Conservation (phyloP, 768 basidiomycete species). For the Porphyrellus cyaneotinctus region DNA sequence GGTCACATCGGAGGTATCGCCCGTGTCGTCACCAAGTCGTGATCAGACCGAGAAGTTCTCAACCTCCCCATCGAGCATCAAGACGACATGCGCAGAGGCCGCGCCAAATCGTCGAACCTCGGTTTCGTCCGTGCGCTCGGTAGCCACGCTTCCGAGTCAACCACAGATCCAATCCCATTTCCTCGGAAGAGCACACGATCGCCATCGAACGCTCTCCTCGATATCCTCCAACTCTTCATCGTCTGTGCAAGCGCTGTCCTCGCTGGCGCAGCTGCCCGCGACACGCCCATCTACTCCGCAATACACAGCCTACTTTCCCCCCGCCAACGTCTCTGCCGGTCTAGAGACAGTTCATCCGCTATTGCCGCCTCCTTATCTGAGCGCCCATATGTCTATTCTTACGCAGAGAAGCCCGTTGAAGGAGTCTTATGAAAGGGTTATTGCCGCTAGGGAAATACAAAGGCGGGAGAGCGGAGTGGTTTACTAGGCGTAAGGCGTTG, state of each 20-base stretch:
- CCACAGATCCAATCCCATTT: conserved; percentile 33
- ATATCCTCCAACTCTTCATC: conserved; percentile 46
- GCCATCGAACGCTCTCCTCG: conserved; percentile 54
- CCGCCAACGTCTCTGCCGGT: conserved; percentile 48
- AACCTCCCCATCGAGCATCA: conserved; percentile 38
- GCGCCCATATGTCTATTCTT: conserved; percentile 66
- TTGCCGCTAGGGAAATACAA: conserved; percentile 47
- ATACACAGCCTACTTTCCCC: conserved; percentile 60
- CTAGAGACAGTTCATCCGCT: conserved; percentile 65
- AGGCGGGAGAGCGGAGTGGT: conserved; percentile 13
- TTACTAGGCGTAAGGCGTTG: neutral
- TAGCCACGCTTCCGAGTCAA: conserved; percentile 51
- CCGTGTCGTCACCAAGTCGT: conserved; percentile 38
- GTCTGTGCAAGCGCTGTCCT: conserved; percentile 52
- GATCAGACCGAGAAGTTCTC: conserved; percentile 22
- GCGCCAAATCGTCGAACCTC: conserved; percentile 46
- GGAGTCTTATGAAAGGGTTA: conserved; percentile 67
- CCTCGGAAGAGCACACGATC: conserved; percentile 36
- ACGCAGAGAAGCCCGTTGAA: conserved; percentile 60
- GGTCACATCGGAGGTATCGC: conserved; percentile 48
- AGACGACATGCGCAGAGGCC: conserved; percentile 31
- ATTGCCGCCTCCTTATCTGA: conserved; percentile 67
- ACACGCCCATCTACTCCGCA: conserved; percentile 37
- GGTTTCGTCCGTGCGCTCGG: conserved; percentile 56
- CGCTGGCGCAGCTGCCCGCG: conserved; percentile 51